Base-by-base conservation (phyloP, 2,329 filamentous ascomycete species). In the Colletotrichum aenigma region DNA sequence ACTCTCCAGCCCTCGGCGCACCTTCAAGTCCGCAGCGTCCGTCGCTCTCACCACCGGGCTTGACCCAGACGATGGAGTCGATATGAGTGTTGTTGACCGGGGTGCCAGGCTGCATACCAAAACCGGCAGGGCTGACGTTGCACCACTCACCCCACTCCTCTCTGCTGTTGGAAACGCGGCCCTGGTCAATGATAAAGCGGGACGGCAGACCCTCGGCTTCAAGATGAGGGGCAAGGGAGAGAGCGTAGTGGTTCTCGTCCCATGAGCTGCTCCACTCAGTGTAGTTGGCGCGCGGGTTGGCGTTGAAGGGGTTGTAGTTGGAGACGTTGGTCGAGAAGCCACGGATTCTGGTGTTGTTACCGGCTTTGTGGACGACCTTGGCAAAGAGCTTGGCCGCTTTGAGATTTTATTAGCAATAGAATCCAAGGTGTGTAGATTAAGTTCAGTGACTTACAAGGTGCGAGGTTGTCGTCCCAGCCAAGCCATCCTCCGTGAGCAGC, bases 251-350 rank as follows among this genome's bases (percentile, higher is more conserved):
- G 26, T 78, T 80, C 80, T 88, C 86, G 76, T 87, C 86, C 75
- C 79, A 87, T 24, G 84, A 84, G 70, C 81, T 79, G 79, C 81
- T 84, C 71, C 79, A 85, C 78, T 86, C 82, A 32, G 85, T 86
- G 80, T 84, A 87, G 80, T 85, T 83, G 74, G 85, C 84, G 48
- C 83, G 84, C 1, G 81, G 78, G 61, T 77, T 79, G 38, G 85
- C 83, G 77, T 84, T 80, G 82, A 85, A 87, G 18, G 79, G 79
- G 73, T 81, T 85, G 79, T 81, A 85, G 83, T 87, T 87, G 70
- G 85, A 86, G 58, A 88, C 85, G 78, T 88, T 87, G 79, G 85
- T 88, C 3, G 84, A 80, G 76, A 87, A 86, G 24, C 86, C 86
- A 24, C 86, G 84, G 79, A 85, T 82, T 65, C 77, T 78, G 34